Conservation (phyloP, 495 filamentous ascomycete species). For the Lophium mytilinum region DNA sequence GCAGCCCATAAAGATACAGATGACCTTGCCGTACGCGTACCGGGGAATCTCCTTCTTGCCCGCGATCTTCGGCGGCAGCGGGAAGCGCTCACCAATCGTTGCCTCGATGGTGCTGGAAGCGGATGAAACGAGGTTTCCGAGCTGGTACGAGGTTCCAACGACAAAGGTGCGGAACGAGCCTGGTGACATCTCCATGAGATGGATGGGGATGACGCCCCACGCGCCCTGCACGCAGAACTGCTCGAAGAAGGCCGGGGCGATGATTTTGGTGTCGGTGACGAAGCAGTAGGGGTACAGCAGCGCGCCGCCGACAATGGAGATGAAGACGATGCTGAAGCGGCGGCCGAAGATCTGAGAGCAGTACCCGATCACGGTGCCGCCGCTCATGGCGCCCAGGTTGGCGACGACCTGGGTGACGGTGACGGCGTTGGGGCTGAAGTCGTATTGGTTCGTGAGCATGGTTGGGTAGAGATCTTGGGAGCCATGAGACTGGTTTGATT, state of each 20-base stretch:
- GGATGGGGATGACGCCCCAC: constrained; percentile 43
- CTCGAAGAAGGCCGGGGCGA: constrained; percentile 83
- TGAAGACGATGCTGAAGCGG: constrained; percentile 70
- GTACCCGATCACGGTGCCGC: constrained; percentile 72
- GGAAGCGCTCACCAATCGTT: constrained; percentile 73
- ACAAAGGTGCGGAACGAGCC: constrained; percentile 76
- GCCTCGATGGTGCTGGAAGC: constrained; percentile 78
- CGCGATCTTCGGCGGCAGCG: constrained; percentile 45
- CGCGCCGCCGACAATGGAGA: constrained; percentile 67
- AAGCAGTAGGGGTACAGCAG: constrained; percentile 79
- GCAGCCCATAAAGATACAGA: constrained; percentile 88
- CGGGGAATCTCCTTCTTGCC: constrained; percentile 34
- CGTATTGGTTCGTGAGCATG: constrained; percentile 70
- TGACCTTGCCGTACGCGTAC: constrained; percentile 82
- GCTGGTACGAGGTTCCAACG: constrained; percentile 75
- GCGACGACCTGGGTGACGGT: constrained; percentile 80
- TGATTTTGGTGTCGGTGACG: constrained; percentile 50
- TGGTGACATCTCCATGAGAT: constrained; percentile 80
- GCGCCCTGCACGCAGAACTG: constrained; percentile 72
- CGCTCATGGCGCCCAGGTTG: constrained; percentile 71
- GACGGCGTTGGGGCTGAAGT: constrained; percentile 60
- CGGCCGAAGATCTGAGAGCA: constrained; percentile 74
- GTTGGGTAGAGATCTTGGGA: constrained; percentile 89
- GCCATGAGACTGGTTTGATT: constrained; percentile 58
- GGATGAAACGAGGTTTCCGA: constrained; percentile 75